These are phyloP conservation scores for Solanum sitiens DNA, from an alignment of 257 asterid genomes.

Conservation along the genomic window DNA sequence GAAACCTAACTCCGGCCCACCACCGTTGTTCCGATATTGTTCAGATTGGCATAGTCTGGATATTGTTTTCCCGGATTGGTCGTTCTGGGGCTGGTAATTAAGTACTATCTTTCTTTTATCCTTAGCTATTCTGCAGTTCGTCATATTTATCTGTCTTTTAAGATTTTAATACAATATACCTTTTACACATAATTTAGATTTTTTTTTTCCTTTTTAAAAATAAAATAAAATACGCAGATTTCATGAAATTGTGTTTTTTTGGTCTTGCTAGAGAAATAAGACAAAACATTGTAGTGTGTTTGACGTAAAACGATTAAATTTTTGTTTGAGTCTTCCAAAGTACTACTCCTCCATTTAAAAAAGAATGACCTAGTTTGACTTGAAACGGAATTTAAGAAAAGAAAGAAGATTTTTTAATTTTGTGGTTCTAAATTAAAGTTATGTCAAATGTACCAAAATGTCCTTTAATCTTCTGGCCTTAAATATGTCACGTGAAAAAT, in stretches of 20 bases:
- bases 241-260: not conserved
- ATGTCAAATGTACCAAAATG: too few relatives aligned
- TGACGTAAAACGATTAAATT: not conserved
- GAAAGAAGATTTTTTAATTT: too few relatives aligned
- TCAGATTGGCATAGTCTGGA: slow-evolving; percentile 67
- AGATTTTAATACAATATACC: not conserved
- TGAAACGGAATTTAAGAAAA: too few relatives aligned
- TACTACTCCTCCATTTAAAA: not conserved
- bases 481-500: too few relatives aligned
- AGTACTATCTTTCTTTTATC: not conserved
- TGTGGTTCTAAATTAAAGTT: too few relatives aligned
- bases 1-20: slow-evolving; percentile 27
- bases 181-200: not conserved
- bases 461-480: too few relatives aligned
- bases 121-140: not conserved
- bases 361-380: too few relatives aligned
- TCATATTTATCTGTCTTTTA: not conserved
- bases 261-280: not conserved
- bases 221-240: not conserved
- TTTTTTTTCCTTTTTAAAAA: too few relatives aligned
- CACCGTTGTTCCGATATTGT: slow-evolving; percentile 72
- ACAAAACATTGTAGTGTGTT: not conserved
- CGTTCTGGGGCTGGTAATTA: slow-evolving; percentile 94
- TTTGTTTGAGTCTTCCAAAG: not conserved
- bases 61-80: slow-evolving; percentile 93